Conservation (phyloP, 1,139 yeast genomes). For the Kodamaea alishanica region DNA sequence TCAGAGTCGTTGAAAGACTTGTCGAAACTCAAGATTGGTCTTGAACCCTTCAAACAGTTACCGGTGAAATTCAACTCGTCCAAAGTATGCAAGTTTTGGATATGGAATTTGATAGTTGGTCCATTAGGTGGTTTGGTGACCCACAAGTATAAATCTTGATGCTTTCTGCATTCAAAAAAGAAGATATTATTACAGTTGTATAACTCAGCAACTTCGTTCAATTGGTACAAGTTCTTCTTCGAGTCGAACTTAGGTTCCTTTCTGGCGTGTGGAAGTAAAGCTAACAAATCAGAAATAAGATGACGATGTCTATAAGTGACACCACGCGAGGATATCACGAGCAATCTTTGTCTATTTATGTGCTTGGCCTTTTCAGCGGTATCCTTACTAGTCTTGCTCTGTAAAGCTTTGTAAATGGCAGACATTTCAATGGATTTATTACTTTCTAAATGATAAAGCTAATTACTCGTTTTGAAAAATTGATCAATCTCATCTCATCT, state of each 20-base stretch:
- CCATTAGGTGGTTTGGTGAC: slow-evolving; percentile 96
- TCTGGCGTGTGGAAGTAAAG: slow-evolving; percentile 88
- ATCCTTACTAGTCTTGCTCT: slow-evolving; percentile 45
- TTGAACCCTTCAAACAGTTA: slow-evolving; percentile 89
- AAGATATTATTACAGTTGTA: slow-evolving; percentile 95
- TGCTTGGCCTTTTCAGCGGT: slow-evolving; percentile 49
- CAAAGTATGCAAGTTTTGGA: slow-evolving; percentile 93
- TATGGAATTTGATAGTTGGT: slow-evolving; percentile 89
- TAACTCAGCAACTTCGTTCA: slow-evolving; percentile 93
- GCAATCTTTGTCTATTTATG: slow-evolving; percentile 74
- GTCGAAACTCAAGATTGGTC: slow-evolving; percentile 94
- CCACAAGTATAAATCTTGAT: slow-evolving; percentile 93
- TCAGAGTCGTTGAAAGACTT: slow-evolving; percentile 55
- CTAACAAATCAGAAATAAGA: slow-evolving; percentile 73
- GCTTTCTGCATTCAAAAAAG: slow-evolving; percentile 95
- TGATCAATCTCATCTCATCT: slow-evolving; percentile 17
- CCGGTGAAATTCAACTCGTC: slow-evolving; percentile 97
- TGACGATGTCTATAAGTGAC: slow-evolving; percentile 95
- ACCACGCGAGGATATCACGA: slow-evolving; percentile 91
- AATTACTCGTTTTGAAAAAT: slow-evolving; percentile 6
- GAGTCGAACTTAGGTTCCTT: slow-evolving; percentile 96
- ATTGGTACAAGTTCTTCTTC: slow-evolving; percentile 81
- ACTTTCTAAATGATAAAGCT: background rate
- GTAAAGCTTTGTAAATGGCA: slow-evolving; percentile 66
- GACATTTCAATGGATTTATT: slow-evolving; percentile 38